phyloP scores from a whole-genome alignment of 2,329 filamentous ascomycete species.

The Rachicladosporium sp. region DNA sequence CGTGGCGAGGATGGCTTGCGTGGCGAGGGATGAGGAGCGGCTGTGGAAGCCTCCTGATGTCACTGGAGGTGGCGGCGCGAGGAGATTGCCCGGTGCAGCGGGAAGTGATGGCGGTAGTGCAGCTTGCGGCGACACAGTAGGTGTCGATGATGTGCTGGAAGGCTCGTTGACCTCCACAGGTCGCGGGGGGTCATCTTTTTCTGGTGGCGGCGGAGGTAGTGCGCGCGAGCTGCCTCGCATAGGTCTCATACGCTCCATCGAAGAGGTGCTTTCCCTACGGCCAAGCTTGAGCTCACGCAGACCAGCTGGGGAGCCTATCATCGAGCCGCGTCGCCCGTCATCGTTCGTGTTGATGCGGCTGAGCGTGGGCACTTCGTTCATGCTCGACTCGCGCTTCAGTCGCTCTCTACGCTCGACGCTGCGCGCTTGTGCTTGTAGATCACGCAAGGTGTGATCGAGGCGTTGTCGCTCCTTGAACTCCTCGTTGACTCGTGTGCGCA shows the following conservation, averaged over 20 bases:
- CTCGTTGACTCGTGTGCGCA: slow-evolving; percentile 65
- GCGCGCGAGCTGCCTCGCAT: slow-evolving; percentile 2
- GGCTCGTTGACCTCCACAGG: too few relatives aligned
- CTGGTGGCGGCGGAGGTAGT: too few relatives aligned
- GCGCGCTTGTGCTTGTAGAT: slow-evolving; percentile 27
- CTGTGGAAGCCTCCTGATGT: slow-evolving; percentile 15
- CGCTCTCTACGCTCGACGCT: slow-evolving; percentile 16
- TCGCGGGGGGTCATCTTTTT: too few relatives aligned
- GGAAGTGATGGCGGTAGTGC: too few relatives aligned
- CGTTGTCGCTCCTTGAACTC: slow-evolving; percentile 67
- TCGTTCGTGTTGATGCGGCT: slow-evolving; percentile 23
- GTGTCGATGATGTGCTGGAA: too few relatives aligned
- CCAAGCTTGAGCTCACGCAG: slow-evolving; percentile 76
- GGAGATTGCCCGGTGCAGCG: too few relatives aligned
- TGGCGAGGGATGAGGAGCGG: slow-evolving; percentile 47
- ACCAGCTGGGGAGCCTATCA: slow-evolving; percentile 8
- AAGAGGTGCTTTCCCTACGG: slow-evolving; percentile 38
- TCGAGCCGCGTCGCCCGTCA: slow-evolving; percentile 5
- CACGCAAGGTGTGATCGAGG: slow-evolving; percentile 45
- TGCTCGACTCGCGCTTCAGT: slow-evolving; percentile 28
- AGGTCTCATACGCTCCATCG: slow-evolving; percentile 14
- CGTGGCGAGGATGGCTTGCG: slow-evolving; percentile 34
- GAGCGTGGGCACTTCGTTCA: slow-evolving; percentile 25
- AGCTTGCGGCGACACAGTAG: too few relatives aligned
- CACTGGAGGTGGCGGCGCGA: too few relatives aligned